These are phyloP conservation scores for Paxillus ammoniavirescens DNA, from an alignment of 768 basidiomycete genomes.

Conservation along the genomic window DNA sequence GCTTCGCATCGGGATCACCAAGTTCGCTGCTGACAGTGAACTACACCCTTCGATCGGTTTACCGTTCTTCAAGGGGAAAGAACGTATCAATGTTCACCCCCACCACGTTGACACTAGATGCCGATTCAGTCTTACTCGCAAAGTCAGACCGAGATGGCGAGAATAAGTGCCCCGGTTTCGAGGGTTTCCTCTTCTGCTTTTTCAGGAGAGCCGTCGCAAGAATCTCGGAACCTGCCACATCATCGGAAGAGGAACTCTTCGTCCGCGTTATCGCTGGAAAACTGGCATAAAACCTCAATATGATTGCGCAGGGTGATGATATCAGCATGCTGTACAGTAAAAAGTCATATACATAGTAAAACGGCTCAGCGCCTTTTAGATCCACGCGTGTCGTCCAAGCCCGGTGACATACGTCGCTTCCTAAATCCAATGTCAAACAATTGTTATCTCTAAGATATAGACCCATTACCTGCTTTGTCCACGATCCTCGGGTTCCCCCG, in stretches of 20 bases:
- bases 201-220: too few relatives aligned
- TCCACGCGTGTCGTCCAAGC: conserved; percentile 62
- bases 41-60: too few relatives aligned
- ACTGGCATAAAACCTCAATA: background rate
- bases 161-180: too few relatives aligned
- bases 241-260: background rate
- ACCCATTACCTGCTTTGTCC: conserved; percentile 51
- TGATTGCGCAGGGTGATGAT: conserved; percentile 8
- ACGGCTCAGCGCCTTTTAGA: conserved; percentile 66
- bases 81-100: too few relatives aligned
- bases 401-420: conserved; percentile 74
- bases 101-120: too few relatives aligned
- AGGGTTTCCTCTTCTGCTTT: too few relatives aligned
- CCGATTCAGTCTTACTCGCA: too few relatives aligned
- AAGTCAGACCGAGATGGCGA: too few relatives aligned
- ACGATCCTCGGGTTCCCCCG: conserved; percentile 68
- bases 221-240: too few relatives aligned
- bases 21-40: too few relatives aligned
- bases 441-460: conserved; percentile 4
- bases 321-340: conserved; percentile 27
- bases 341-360: conserved; percentile 25
- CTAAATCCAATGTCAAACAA: conserved; percentile 33
- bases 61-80: too few relatives aligned
- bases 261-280: background rate
- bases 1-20: too few relatives aligned